Percentiles rank a stretch among this genome's conserved stretches.
Evolutionary conservation across 768 basidiomycete species (phyloP).

Genomic region (Crepidotus variabilis): DNA sequence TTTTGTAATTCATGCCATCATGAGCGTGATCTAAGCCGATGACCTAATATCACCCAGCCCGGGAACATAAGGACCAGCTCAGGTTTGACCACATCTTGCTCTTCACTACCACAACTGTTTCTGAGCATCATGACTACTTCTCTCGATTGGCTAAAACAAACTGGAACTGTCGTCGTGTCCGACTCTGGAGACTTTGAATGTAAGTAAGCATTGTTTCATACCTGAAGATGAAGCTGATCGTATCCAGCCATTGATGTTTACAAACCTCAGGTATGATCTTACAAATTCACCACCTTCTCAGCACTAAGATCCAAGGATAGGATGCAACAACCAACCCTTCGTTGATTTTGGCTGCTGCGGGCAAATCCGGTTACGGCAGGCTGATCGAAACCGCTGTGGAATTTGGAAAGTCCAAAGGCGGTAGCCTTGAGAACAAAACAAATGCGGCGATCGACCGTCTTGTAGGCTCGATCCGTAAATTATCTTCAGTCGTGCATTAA

Average conservation of each 20-base stretch:
- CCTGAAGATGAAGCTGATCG: slow-evolving; percentile 15
- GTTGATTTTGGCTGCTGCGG: slow-evolving; percentile 88
- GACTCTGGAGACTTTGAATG: slow-evolving; percentile 97
- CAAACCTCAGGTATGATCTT: slow-evolving; percentile 75
- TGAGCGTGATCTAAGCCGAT: neutral
- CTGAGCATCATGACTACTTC: slow-evolving; percentile 62
- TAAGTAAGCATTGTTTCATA: slow-evolving; percentile 26
- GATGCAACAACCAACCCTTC: slow-evolving; percentile 99
- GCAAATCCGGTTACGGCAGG: slow-evolving; percentile 80
- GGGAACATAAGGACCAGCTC: neutral
- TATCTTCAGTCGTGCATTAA: neutral
- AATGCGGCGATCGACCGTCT: slow-evolving; percentile 86
- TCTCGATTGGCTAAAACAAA: slow-evolving; percentile 81
- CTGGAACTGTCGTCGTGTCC: slow-evolving; percentile 94
- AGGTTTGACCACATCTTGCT: neutral
- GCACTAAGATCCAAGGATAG: slow-evolving; percentile 30
- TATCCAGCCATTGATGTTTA: slow-evolving; percentile 84
- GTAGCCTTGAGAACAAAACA: slow-evolving; percentile 68
- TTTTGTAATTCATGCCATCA: neutral
- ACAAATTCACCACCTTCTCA: neutral
- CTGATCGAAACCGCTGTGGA: slow-evolving; percentile 75
- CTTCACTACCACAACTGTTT: slow-evolving; percentile 1
- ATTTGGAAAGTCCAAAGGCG: slow-evolving; percentile 79
- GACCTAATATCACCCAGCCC: neutral
- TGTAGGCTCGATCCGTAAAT: slow-evolving; percentile 40